Evolutionary conservation across 1,284 basidiomycete genomes (phyloP), one percentile per base, ranked within the genome.

Genomic region (Sparassis latifolia): DNA sequence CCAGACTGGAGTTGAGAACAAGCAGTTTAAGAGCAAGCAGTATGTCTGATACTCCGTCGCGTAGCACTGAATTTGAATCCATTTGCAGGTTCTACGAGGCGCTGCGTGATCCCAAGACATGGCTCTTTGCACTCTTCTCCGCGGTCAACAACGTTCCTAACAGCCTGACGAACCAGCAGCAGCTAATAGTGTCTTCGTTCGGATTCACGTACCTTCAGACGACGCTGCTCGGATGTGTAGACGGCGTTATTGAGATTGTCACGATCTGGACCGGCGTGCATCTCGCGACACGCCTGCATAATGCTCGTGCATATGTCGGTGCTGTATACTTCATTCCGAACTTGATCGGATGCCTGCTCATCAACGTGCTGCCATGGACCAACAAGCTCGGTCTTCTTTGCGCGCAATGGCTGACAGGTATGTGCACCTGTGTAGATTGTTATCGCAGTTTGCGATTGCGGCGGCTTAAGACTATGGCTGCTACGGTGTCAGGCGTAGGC

Each of bases 141-240:
- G 76, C 74, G 1, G 62, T 85, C 47, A 70, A 77, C 61, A 82
- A 80, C 55, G 64, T 87, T 2, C 81, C 83, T 6, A 86, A 84
- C 62, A 84, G 82, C 5, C 71, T 87, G 39, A 82, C 80, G 32
- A 86, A 85, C 58, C 84, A 87, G 59, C 71, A 75, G 4, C 73
- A 77, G 51, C 76, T 87, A 53, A 86, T 89, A 57, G 73, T 86
- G 47, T 70, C 74, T 5, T 77, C 77, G 0, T 80, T 88, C 58
- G 84, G 85, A 2, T 88, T 85, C 63, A 76, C 70, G 1, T 62
- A 69, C 37, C 65, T 84, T 0, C 73, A 86, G 50, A 86, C 85
- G 0, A 84, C 85, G 0, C 72, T 89, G 1, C 75, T 88, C 0
- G 75, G 79, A 12, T 84, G 82, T 52, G 81, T 86, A 4, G 77